Evolutionary conservation across 2,329 filamentous ascomycete genomes (phyloP), one percentile per base, ranked within the genome.

Genomic region (Ascochyta fabae): DNA sequence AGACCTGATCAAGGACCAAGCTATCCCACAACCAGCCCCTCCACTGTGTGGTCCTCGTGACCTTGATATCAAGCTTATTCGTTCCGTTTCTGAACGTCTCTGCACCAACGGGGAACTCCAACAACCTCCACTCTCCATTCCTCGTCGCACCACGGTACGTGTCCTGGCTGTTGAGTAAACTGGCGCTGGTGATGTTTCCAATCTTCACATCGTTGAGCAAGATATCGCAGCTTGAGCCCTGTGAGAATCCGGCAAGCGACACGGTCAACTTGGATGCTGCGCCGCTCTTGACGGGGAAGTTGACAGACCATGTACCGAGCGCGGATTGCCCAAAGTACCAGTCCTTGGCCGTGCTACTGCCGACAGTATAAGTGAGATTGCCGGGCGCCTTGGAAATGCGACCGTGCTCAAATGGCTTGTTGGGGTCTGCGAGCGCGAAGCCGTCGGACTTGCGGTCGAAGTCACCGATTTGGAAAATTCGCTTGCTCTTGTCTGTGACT

Each of bases 271-370:
- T 72, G 0, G 77, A 75, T 2, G 69, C 68, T 1, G 63, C 48
- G 0, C 51, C 45, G 0, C 56, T 19, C 15, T 40, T 53, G 65
- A 29, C 72, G 61, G 58, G 77, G 75, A 77, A 77, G 4, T 60
- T 46, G 15, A 77, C 65, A 3, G 53, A 58, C 70, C 72, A 75
- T 0, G 68, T 73, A 0, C 75, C 75, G 0, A 71, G 50, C 3
- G 62, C 59, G 3, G 77, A 78, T 56, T 82, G 80, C 0, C 75
- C 80, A 49, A 81, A 83, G 56, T 77, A 83, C 81, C 81, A 83
- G 51, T 83, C 80, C 7, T 34, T 45, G 1, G 54, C 22, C 1
- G 64, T 60, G 2, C 70, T 69, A 4, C 66, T 65, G 3, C 79
- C 79, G 12, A 81, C 64, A 0, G 71, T 78, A 59, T 76, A 83